phyloP scores from a whole-genome alignment of 257 asterid genomes.

The Ligustrum vulgare region DNA sequence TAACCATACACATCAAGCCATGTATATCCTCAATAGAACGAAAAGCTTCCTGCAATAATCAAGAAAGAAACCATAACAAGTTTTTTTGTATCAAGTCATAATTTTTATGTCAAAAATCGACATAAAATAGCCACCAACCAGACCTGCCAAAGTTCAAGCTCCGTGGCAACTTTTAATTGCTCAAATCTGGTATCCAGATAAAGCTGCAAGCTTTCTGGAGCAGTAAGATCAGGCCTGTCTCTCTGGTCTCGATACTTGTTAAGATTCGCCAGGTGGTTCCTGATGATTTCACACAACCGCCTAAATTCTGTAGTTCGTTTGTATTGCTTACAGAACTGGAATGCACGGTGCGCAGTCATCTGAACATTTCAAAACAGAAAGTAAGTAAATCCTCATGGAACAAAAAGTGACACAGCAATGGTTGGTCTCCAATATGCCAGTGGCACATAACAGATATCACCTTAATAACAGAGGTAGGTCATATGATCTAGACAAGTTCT shows the following conservation, averaged over 20 bases:
- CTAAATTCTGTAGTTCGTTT: conserved; percentile 89
- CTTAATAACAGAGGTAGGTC: not conserved
- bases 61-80: not conserved
- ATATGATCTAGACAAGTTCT: too few relatives aligned
- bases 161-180: conserved; percentile 84
- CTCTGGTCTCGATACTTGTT: conserved; percentile 92
- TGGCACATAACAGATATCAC: not conserved
- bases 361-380: conserved; percentile 29
- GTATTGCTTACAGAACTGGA: conserved; percentile 96
- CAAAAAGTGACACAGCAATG: not conserved
- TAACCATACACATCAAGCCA: conserved; percentile 85
- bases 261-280: conserved; percentile 89
- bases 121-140: too few relatives aligned
- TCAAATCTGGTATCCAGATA: conserved; percentile 92
- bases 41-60: conserved; percentile 72
- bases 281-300: conserved; percentile 84
- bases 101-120: not conserved
- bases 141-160: too few relatives aligned
- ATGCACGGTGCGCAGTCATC: conserved; percentile 99
- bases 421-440: not conserved
- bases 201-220: conserved; percentile 88
- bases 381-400: conserved; percentile 6
- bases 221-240: conserved; percentile 86
- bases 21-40: conserved; percentile 88
- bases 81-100: not conserved